Percentiles rank a stretch among this genome's conserved stretches.
phyloP scores from a whole-genome alignment of 2,329 filamentous ascomycete species.

The Monosporascus sp. region DNA sequence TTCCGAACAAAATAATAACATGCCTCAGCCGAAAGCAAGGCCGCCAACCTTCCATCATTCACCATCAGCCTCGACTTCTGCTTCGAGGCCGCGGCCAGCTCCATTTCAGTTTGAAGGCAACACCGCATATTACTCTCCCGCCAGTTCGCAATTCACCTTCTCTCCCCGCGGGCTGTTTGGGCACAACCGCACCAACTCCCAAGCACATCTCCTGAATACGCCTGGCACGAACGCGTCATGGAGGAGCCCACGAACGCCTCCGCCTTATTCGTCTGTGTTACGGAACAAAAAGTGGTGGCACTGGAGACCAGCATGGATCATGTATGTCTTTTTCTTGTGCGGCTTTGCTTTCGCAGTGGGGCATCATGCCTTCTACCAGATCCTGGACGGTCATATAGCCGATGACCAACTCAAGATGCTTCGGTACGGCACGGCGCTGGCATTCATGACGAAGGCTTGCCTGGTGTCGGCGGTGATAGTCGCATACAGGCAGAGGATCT shows the following conservation, averaged over 20 bases:
- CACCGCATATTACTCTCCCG: constrained; percentile 4
- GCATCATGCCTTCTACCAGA: constrained; percentile 33
- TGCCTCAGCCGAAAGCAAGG: constrained; percentile 1
- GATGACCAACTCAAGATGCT: constrained; percentile 32
- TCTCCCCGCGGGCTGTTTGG: constrained; percentile 10
- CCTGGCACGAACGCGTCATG: constrained; percentile 8
- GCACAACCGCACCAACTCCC: constrained; percentile 11
- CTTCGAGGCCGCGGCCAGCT: constrained; percentile 8
- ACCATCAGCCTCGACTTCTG: constrained; percentile 1
- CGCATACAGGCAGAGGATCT: constrained; percentile 28
- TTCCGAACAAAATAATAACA: not conserved
- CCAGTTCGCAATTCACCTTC: constrained; percentile 8
- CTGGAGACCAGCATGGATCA: constrained; percentile 32
- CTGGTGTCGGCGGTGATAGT: constrained; percentile 30
- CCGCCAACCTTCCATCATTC: not conserved
- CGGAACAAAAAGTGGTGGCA: constrained; percentile 20
- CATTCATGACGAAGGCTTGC: constrained; percentile 34
- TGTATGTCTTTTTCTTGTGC: constrained; percentile 33
- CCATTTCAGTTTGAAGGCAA: constrained; percentile 17
- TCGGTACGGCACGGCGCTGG: constrained; percentile 33
- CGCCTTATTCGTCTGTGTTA: constrained; percentile 9
- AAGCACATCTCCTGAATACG: constrained; percentile 11
- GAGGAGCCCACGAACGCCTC: constrained; percentile 15
- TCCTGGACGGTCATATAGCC: constrained; percentile 27
- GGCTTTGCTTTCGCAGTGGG: constrained; percentile 31